Evolutionary conservation across 2,329 filamentous ascomycete species (phyloP).

Genomic region (Microcyclosporella mali): DNA sequence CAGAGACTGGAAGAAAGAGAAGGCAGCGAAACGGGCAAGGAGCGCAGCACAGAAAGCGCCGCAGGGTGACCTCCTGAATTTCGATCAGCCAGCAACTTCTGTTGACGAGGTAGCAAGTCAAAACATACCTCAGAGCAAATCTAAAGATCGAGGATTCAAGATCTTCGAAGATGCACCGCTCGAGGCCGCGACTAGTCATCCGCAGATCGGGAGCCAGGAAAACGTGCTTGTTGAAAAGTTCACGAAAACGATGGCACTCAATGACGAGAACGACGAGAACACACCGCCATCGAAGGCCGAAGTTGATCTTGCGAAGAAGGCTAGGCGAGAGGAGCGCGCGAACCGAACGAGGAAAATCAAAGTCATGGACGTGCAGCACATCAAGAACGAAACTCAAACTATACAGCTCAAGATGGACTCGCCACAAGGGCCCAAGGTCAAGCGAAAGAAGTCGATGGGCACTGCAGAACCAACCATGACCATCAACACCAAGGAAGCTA

Average conservation of each 20-base stretch:
- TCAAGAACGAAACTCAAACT: conserved; percentile 76
- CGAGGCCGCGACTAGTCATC: conserved; percentile 4
- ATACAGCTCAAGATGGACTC: conserved; percentile 93
- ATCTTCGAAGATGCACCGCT: conserved; percentile 29
- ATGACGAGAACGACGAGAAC: conserved; percentile 45
- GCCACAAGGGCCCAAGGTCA: conserved; percentile 75
- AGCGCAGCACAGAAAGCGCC: conserved; percentile 17
- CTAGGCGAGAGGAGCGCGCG: conserved; percentile 44
- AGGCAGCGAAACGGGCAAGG: conserved; percentile 14
- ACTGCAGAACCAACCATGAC: conserved; percentile 93
- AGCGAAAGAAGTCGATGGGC: conserved; percentile 66
- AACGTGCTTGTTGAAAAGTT: conserved; percentile 23
- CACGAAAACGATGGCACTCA: conserved; percentile 28
- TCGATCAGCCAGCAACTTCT: neutral
- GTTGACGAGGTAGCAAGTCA: conserved; percentile 3
- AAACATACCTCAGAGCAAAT: conserved; percentile 8
- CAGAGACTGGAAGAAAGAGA: conserved; percentile 45
- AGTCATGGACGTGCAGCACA: conserved; percentile 67
- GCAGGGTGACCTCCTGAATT: conserved; percentile 10
- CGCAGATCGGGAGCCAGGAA: conserved; percentile 9
- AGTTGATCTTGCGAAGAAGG: conserved; percentile 41
- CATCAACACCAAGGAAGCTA: conserved; percentile 87
- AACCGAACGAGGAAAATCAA: conserved; percentile 58
- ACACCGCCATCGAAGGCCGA: conserved; percentile 33
- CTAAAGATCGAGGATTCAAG: conserved; percentile 29